Evolutionary conservation across 169 alveolate genomes (phyloP).

Genomic region (Eimeria praecox): DNA sequence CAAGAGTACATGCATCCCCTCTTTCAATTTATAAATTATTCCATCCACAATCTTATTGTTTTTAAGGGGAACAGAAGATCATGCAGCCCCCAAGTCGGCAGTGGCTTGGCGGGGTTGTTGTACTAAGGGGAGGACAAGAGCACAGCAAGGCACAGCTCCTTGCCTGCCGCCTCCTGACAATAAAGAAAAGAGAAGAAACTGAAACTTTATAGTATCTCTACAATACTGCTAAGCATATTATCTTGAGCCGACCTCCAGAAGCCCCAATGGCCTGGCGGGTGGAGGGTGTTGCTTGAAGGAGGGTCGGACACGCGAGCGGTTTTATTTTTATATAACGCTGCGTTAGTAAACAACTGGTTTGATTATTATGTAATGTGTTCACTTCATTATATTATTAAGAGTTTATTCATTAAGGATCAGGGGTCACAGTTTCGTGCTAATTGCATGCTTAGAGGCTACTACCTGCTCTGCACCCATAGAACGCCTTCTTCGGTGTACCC

Average conservation of each 20-base stretch:
- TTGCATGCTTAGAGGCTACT: background rate
- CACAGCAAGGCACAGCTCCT: background rate
- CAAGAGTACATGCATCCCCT: background rate
- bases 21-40: background rate
- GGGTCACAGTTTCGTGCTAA: background rate
- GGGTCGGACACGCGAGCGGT: background rate
- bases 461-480: too few species aligned
- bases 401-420: too few species aligned
- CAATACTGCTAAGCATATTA: background rate
- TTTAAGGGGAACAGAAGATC: background rate
- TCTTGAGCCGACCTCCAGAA: background rate
- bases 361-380: too few species aligned
- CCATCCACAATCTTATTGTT: background rate
- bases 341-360: too few species aligned
- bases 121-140: background rate
- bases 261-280: background rate
- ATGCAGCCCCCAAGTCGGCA: conserved; percentile 60
- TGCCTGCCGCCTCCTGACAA: background rate
- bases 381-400: too few species aligned
- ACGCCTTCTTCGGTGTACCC: too few species aligned
- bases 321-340: too few species aligned
- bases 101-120: conserved; percentile 61
- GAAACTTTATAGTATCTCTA: background rate
- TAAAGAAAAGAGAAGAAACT: background rate
- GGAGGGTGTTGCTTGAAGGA: background rate